A percentile compares a stretch with the other conserved stretches of the same genome.
phyloP scores from a whole-genome alignment of 805 yeast species.

The Metschnikowia lochheadii region DNA sequence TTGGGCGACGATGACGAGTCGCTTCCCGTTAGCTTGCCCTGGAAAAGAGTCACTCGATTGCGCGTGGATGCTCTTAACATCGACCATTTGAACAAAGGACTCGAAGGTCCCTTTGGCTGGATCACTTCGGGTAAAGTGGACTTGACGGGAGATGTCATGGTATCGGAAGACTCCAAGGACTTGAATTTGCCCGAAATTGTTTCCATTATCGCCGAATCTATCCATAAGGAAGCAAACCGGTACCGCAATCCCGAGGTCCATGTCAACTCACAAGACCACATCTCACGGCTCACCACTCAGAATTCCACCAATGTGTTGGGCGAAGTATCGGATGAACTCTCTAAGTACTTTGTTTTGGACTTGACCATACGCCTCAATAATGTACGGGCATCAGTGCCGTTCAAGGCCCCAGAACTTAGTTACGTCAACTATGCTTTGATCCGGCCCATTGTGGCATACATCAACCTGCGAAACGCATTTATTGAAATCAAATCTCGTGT shows the following conservation, averaged over 20 bases:
- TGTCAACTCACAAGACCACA: conserved; percentile 28
- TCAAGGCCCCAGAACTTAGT: conserved; percentile 82
- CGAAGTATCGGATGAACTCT: conserved; percentile 27
- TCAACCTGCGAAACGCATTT: conserved; percentile 83
- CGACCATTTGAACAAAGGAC: conserved; percentile 86
- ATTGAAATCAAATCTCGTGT: conserved; percentile 84
- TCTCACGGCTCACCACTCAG: conserved; percentile 22
- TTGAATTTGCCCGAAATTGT: conserved; percentile 46
- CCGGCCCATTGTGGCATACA: conserved; percentile 92
- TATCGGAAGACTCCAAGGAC: conserved; percentile 62
- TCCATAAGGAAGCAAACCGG: conserved; percentile 47
- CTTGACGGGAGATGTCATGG: conserved; percentile 84
- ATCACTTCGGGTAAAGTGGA: conserved; percentile 88
- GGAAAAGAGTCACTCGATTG: conserved; percentile 68
- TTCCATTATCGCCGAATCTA: conserved; percentile 42
- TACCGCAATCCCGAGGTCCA: conserved; percentile 31
- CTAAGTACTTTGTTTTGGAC: conserved; percentile 69
- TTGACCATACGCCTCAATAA: conserved; percentile 75
- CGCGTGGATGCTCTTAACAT: conserved; percentile 81
- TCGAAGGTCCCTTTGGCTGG: conserved; percentile 97
- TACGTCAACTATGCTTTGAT: conserved; percentile 88
- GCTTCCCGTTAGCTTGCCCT: conserved; percentile 21
- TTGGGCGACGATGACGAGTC: conserved; percentile 18
- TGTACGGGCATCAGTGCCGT: conserved; percentile 84
- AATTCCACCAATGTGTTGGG: neutral